These are phyloP conservation scores for Xenosphaeropsis pyriputrescens DNA, from an alignment of 2,329 filamentous ascomycete genomes.

Conservation along the genomic window DNA sequence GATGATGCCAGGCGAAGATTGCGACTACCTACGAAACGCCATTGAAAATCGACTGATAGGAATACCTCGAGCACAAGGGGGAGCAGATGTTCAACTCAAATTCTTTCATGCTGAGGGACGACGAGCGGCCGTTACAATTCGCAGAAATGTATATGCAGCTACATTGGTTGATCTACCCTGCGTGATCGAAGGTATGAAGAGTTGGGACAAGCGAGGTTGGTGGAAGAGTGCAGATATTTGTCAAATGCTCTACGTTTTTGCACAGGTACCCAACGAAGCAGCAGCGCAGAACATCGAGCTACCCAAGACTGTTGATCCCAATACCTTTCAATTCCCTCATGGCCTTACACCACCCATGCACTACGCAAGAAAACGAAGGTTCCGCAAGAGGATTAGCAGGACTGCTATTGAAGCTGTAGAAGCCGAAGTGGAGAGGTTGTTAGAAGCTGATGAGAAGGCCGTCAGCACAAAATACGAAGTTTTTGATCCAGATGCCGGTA, in stretches of 20 bases:
- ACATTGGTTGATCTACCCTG: constrained; percentile 55
- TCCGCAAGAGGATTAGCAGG: constrained; percentile 38
- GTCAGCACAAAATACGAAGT: constrained; percentile 25
- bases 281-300: constrained; percentile 23
- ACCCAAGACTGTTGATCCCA: constrained; percentile 14
- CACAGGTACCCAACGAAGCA: constrained; percentile 35
- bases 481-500: constrained; percentile 19
- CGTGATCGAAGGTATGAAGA: constrained; percentile 61
- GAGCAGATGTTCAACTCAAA: constrained; percentile 66
- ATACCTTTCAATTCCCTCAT: constrained; percentile 27
- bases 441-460: constrained; percentile 28
- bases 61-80: constrained; percentile 42
- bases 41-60: constrained; percentile 71
- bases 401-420: constrained; percentile 41
- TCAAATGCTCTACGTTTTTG: constrained; percentile 57
- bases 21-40: constrained; percentile 64
- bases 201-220: constrained; percentile 58
- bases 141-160: constrained; percentile 46
- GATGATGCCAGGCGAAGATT: constrained; percentile 75
- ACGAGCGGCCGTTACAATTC: constrained; percentile 44
- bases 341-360: constrained; percentile 46
- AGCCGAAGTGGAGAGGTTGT: constrained; percentile 34
- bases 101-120: constrained; percentile 57
- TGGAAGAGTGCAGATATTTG: constrained; percentile 63
- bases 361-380: constrained; percentile 39